Evolutionary conservation across 441 rosid species (phyloP).

Genomic region (Melastoma candidum): DNA sequence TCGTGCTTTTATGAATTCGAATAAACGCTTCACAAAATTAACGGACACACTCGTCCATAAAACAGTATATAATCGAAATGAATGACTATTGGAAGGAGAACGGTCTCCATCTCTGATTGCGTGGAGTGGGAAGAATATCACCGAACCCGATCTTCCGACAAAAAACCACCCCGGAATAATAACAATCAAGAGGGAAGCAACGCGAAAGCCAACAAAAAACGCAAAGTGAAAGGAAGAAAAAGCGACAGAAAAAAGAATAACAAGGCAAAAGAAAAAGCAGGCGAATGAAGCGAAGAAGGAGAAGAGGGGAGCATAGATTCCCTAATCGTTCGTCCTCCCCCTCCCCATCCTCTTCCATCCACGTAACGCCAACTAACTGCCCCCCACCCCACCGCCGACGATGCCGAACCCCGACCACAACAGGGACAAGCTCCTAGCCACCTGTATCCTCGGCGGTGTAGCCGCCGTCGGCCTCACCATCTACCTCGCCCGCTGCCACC

Average conservation of each 20-base stretch:
- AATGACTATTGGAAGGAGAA: too few species aligned
- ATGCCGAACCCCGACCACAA: background rate
- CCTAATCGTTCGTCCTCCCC: background rate
- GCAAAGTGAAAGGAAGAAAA: background rate
- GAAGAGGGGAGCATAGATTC: background rate
- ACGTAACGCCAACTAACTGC: background rate
- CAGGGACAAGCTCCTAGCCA: constrained; percentile 3
- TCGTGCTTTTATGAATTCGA: too few species aligned
- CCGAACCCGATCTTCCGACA: too few species aligned
- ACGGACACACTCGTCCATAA: too few species aligned
- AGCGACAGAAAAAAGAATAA: background rate
- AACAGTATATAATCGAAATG: too few species aligned
- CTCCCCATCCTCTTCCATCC: background rate
- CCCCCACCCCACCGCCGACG: background rate
- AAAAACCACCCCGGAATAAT: too few species aligned
- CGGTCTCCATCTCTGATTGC: too few species aligned
- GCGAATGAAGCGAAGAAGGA: background rate
- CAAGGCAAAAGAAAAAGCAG: background rate
- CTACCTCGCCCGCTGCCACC: constrained; percentile 8
- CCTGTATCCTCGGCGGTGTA: constrained; percentile 5
- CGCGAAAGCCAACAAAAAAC: background rate
- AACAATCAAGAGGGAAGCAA: too few species aligned
- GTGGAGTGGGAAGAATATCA: too few species aligned
- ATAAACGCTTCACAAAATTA: too few species aligned
- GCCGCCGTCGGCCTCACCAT: constrained; percentile 6